Evolutionary conservation across 257 asterid species (phyloP), one percentile per base, ranked within the genome.

Genomic region (Gentiana macrophylla): DNA sequence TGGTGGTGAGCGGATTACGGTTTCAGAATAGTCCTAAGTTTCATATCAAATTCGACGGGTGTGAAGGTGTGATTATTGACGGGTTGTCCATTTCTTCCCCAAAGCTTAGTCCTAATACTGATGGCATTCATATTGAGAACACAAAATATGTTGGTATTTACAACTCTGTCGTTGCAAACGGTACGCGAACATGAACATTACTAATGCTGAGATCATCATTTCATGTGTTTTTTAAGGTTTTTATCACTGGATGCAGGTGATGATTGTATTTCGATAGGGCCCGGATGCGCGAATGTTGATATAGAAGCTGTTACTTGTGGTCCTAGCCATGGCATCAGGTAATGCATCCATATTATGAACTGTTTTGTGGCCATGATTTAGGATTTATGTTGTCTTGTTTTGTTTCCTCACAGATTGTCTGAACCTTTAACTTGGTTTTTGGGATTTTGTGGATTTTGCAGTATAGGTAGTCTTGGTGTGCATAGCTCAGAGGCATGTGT

Each of bases 271-370:
- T 91, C 98, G 33, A 87, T 91, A 12, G 98, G 98, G 5, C 69
- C 94, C 3, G 96, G 98, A 3, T 80, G 98, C 61, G 67, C 94
- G 13, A 89, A 91, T 68, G 94, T 91, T 4, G 79, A 91, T 41
- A 87, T 91, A 6, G 94, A 87, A 53, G 82, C 74, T 8, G 89
- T 91, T 55, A 83, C 86, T 12, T 91, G 98, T 69, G 98, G 98
- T 58, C 98, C 98, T 15, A 81, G 96, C 79, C 98, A 91, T 57
- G 96, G 98, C 56, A 87, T 91, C 80, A 89, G 97, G 97, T 89
- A 50, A 45, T 24, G 9, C 55, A 5, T 10, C 46, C 46, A 4
- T 41, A 5, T 41, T 41, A 7, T 41, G 46, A 41, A 41, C 9
- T 4, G 46, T 24, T 24, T 24, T 5, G 46, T 41, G 46, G 11